These are phyloP conservation scores for Chalciporus sp. DNA, from an alignment of 1,284 basidiomycete genomes.

Conservation along the genomic window DNA sequence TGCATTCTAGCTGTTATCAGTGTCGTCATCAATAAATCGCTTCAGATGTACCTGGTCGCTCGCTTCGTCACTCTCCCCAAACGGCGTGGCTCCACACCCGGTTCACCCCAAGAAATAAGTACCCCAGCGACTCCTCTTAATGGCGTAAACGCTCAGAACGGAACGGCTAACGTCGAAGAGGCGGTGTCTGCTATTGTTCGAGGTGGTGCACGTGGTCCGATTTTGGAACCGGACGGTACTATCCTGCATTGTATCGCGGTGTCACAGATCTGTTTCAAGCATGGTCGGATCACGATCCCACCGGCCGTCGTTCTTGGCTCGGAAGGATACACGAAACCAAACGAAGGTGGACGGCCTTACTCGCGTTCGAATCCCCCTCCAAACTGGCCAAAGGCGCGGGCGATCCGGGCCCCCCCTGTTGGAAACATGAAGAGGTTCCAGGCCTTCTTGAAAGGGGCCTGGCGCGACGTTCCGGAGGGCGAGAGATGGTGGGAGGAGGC, in stretches of 20 bases:
- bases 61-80: slow-evolving; percentile 33
- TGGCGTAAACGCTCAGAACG: slow-evolving; percentile 4
- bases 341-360: slow-evolving; percentile 29
- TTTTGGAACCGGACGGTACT: slow-evolving; percentile 56
- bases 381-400: slow-evolving; percentile 48
- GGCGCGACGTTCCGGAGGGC: slow-evolving; percentile 53
- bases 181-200: slow-evolving; percentile 42
- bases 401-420: slow-evolving; percentile 38
- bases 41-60: slow-evolving; percentile 33
- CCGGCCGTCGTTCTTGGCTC: slow-evolving; percentile 59
- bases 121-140: slow-evolving; percentile 10
- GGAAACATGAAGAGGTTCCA: slow-evolving; percentile 44
- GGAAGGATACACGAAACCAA: slow-evolving; percentile 52
- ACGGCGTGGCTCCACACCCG: background rate
- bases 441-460: slow-evolving; percentile 54
- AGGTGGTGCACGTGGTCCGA: slow-evolving; percentile 18
- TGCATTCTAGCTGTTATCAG: background rate
- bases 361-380: slow-evolving; percentile 54
- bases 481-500: slow-evolving; percentile 69
- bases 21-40: background rate
- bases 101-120: slow-evolving; percentile 4
- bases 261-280: slow-evolving; percentile 74
- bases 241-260: slow-evolving; percentile 71
- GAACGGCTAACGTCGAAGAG: slow-evolving; percentile 16
- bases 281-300: slow-evolving; percentile 75